A percentile compares a stretch with the other conserved stretches of the same genome.
These are phyloP conservation scores for Talaromyces sp. DNA, from an alignment of 2,329 filamentous ascomycete genomes.

Conservation along the genomic window DNA sequence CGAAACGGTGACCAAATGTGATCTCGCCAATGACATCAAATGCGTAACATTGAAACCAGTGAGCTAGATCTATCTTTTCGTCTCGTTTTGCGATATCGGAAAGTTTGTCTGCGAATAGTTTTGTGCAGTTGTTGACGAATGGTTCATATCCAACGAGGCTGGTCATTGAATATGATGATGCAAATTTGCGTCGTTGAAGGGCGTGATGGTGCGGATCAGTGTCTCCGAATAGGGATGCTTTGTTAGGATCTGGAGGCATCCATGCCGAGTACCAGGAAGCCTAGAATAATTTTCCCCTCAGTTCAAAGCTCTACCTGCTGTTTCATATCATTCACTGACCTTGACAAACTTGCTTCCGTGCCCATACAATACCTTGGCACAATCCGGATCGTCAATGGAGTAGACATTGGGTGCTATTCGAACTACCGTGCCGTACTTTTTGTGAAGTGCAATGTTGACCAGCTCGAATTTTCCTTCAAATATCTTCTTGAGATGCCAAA, in stretches of 20 bases:
- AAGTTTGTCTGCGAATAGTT: background rate
- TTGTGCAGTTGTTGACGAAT: slow-evolving; percentile 7
- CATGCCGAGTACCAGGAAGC: slow-evolving; percentile 1
- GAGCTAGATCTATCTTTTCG: background rate
- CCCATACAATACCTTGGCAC: background rate
- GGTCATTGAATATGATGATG: slow-evolving; percentile 2
- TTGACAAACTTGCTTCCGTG: slow-evolving; percentile 2
- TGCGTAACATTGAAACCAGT: slow-evolving; percentile 20
- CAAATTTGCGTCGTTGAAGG: background rate
- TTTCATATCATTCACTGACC: background rate
- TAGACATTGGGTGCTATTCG: slow-evolving; percentile 8
- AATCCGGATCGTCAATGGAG: background rate
- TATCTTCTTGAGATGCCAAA: slow-evolving; percentile 4
- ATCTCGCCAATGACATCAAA: slow-evolving; percentile 39
- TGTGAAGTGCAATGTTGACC: slow-evolving; percentile 1
- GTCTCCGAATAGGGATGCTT: background rate
- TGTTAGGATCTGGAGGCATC: background rate
- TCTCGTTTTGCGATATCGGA: background rate
- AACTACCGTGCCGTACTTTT: slow-evolving; percentile 1
- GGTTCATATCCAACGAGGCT: slow-evolving; percentile 6
- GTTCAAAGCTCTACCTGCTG: background rate
- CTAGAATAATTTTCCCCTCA: background rate
- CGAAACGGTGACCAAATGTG: slow-evolving; percentile 33
- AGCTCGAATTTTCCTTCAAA: slow-evolving; percentile 4
- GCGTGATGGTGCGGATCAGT: background rate